phyloP scores from a whole-genome alignment of 23 red algal species.

The Agarophyton chilense region DNA sequence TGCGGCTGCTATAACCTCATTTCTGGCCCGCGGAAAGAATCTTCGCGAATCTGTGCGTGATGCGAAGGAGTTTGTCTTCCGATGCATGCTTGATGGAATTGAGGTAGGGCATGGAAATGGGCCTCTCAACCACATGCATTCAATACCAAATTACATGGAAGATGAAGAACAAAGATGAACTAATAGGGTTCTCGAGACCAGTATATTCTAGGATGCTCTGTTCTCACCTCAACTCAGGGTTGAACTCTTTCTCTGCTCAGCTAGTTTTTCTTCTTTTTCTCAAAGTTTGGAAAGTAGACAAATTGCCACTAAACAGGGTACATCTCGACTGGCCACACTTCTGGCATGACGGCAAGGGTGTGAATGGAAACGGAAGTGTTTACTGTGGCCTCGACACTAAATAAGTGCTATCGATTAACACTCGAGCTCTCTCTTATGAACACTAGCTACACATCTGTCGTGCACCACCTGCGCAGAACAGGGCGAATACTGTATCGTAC shows the following conservation, averaged over 20 bases:
- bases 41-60: conserved; percentile 58
- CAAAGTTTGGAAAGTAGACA: background rate
- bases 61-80: conserved; percentile 84
- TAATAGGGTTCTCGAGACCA: background rate
- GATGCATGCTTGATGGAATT: conserved; percentile 55
- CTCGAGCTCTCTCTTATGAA: background rate
- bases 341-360: background rate
- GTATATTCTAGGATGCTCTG: background rate
- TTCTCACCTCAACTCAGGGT: background rate
- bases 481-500: background rate
- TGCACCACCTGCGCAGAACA: background rate
- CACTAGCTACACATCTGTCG: background rate
- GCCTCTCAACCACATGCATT: conserved; percentile 83
- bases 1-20: conserved; percentile 78
- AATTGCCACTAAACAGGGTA: background rate
- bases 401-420: background rate
- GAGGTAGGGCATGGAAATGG: conserved; percentile 81
- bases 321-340: background rate
- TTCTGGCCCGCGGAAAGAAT: conserved; percentile 75
- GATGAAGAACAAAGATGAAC: background rate
- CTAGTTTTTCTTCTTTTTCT: background rate
- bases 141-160: background rate
- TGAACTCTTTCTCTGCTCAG: background rate
- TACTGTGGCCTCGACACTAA: conserved; percentile 3
- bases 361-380: conserved; percentile 19